Percentiles rank a stretch among this genome's conserved stretches.
phyloP scores from a whole-genome alignment of 345 rosid genomes.

The Moricandia moricandioides region DNA sequence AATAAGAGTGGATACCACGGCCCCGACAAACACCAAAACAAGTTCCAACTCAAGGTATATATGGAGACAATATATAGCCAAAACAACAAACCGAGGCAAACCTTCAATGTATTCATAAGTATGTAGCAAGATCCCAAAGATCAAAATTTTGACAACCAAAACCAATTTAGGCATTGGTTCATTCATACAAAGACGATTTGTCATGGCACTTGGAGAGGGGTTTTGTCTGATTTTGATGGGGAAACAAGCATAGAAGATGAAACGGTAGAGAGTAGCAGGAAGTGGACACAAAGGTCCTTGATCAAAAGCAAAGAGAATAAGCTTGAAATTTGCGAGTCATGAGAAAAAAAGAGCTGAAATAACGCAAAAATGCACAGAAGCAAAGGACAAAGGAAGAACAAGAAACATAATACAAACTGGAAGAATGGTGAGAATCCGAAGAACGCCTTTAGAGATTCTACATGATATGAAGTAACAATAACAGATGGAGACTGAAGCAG shows the following conservation, averaged over 20 bases:
- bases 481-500: slow-evolving; percentile 36
- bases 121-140: slow-evolving; percentile 34
- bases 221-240: slow-evolving; percentile 49
- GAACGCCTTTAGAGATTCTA: slow-evolving; percentile 28
- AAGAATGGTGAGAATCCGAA: slow-evolving; percentile 52
- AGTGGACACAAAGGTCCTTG: slow-evolving; percentile 57
- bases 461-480: slow-evolving; percentile 49
- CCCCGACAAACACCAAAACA: slow-evolving; percentile 33
- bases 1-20: slow-evolving; percentile 40
- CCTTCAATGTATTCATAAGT: slow-evolving; percentile 35
- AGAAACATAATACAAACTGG: slow-evolving; percentile 47
- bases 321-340: slow-evolving; percentile 65
- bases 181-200: slow-evolving; percentile 3
- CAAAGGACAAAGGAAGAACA: slow-evolving; percentile 48
- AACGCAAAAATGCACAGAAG: slow-evolving; percentile 35
- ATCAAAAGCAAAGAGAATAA: slow-evolving; percentile 61
- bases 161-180: slow-evolving; percentile 25
- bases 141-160: slow-evolving; percentile 37
- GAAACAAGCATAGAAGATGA: slow-evolving; percentile 55
- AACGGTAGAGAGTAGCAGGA: slow-evolving; percentile 43
- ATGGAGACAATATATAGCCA: slow-evolving; percentile 41
- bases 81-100: slow-evolving; percentile 34
- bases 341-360: slow-evolving; percentile 40
- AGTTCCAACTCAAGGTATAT: slow-evolving; percentile 51
- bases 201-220: slow-evolving; percentile 15